These are phyloP conservation scores for Backusella tarrabulga DNA, from an alignment of 192 early-diverging fungal species.

Conservation along the genomic window DNA sequence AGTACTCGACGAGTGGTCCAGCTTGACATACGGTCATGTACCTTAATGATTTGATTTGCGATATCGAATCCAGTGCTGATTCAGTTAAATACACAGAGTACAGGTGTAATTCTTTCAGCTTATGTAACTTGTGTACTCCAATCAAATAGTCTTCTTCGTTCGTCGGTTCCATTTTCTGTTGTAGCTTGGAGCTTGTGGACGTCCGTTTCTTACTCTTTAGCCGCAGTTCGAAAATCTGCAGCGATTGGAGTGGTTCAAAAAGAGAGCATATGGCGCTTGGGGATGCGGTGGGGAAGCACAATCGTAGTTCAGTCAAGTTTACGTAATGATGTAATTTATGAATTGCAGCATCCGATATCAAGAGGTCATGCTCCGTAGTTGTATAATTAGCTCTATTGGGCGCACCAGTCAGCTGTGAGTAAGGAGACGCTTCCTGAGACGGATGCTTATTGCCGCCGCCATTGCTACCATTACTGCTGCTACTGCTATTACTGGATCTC, in stretches of 20 bases:
- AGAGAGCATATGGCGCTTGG: background rate
- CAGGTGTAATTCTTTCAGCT: background rate
- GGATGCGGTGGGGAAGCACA: constrained; percentile 17
- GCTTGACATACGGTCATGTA: constrained; percentile 2
- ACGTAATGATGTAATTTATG: background rate
- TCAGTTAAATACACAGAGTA: constrained; percentile 6
- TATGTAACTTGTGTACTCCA: background rate
- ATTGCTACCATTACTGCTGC: background rate
- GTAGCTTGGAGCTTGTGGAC: background rate
- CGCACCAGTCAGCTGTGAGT: background rate
- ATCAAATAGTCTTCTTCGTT: background rate
- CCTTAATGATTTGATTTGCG: background rate
- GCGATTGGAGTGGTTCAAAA: background rate
- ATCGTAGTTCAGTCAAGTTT: constrained; percentile 13
- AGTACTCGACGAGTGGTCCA: background rate
- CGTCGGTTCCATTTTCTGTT: background rate
- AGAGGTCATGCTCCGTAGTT: constrained; percentile 14
- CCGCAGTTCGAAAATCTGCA: constrained; percentile 22
- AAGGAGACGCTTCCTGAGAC: background rate
- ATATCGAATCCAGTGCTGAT: background rate
- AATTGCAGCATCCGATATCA: background rate
- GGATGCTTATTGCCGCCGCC: background rate
- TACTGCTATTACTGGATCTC: background rate
- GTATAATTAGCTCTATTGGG: background rate
- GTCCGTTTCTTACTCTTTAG: background rate